Evolutionary conservation across 2,329 filamentous ascomycete genomes (phyloP).

Genomic region (Myriosclerotinia curreyana): DNA sequence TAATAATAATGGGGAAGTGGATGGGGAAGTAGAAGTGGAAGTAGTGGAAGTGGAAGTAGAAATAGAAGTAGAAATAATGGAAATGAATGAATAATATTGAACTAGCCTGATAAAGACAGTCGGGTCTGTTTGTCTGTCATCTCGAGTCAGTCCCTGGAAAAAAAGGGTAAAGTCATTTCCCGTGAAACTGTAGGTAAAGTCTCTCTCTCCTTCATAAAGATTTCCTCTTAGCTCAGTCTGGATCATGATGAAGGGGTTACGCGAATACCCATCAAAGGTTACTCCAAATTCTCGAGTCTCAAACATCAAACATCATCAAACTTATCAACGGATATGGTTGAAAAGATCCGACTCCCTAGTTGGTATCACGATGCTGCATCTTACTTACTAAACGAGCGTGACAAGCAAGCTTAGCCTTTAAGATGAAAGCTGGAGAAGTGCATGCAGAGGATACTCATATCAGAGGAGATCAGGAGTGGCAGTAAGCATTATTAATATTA

Average conservation of each 20-base stretch:
- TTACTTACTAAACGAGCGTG: too few species aligned
- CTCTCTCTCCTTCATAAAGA: not conserved
- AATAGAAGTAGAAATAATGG: too few species aligned
- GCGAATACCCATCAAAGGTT: constrained; percentile 6
- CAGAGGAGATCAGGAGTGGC: too few species aligned
- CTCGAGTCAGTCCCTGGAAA: not conserved
- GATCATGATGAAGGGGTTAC: constrained; percentile 19
- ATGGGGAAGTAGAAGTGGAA: too few species aligned
- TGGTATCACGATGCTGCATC: constrained; percentile 15
- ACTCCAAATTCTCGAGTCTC: too few species aligned
- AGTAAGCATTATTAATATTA: too few species aligned
- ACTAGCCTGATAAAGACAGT: constrained; percentile 1
- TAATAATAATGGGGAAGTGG: too few species aligned
- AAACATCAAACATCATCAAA: too few species aligned
- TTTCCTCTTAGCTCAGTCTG: too few species aligned
- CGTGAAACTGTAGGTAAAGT: not conserved
- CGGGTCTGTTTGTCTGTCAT: constrained; percentile 6
- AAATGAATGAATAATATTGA: not conserved
- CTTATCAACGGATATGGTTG: not conserved
- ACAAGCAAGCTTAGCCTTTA: too few species aligned
- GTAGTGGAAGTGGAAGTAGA: too few species aligned
- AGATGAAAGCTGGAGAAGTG: constrained; percentile 6
- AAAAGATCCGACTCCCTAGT: not conserved
- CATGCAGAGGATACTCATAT: not conserved
- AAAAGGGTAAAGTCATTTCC: not conserved